Evolutionary conservation across 2,329 filamentous ascomycete genomes (phyloP).

Genomic region (Colletotrichum nymphaeae): DNA sequence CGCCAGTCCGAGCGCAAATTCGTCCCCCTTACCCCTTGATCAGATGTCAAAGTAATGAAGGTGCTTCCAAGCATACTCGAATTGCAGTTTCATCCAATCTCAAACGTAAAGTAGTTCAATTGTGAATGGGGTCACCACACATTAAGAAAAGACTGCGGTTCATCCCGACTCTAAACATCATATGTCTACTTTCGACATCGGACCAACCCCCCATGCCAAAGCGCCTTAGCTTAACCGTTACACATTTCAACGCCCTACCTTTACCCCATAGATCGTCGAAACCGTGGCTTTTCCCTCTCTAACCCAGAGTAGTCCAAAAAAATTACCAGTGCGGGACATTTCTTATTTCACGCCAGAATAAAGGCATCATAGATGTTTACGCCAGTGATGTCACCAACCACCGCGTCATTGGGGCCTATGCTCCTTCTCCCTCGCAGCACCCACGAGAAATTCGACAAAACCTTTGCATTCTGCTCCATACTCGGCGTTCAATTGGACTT

Average conservation of each 20-base stretch:
- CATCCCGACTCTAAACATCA: background rate
- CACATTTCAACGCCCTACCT: background rate
- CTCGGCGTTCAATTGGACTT: fast-evolving
- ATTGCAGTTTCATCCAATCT: too few species aligned
- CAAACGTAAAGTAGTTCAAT: too few species aligned
- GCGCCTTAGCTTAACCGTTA: background rate
- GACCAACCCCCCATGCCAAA: background rate
- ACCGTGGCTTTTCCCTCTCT: background rate
- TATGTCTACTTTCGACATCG: background rate
- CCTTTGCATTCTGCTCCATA: background rate
- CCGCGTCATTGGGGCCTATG: conserved; percentile 3
- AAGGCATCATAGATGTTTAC: conserved; percentile 26
- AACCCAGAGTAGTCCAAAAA: background rate
- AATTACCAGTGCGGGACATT: conserved; percentile 4
- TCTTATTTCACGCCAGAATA: conserved; percentile 11
- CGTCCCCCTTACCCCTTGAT: too few species aligned
- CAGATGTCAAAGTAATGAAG: too few species aligned
- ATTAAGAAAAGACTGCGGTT: too few species aligned
- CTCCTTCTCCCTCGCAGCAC: background rate
- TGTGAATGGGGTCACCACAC: too few species aligned
- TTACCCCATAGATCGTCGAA: background rate
- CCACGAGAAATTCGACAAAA: background rate
- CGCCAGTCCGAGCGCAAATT: too few species aligned
- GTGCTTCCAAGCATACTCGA: too few species aligned
- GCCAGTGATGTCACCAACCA: conserved; percentile 23